Evolutionary conservation across 2,329 filamentous ascomycete genomes (phyloP).

Genomic region (Lachnellula cervina): DNA sequence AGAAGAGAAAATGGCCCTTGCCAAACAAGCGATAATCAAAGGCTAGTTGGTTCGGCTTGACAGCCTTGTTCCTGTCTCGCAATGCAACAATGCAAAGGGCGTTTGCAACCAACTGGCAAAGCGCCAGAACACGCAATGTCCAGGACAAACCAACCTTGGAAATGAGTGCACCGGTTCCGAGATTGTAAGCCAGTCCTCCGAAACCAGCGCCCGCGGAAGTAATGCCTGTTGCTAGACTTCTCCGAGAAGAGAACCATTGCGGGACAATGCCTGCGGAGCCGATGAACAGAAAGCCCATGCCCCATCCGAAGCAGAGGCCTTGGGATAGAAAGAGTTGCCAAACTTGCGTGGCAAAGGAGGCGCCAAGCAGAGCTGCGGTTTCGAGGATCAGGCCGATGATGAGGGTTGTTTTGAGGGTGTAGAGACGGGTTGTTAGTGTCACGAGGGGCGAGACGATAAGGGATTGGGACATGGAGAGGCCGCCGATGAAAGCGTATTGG

Average conservation of each 20-base stretch:
- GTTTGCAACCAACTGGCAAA: conserved; percentile 5
- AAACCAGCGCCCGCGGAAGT: conserved; percentile 49
- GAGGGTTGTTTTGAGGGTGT: too few relatives aligned
- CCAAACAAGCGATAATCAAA: conserved; percentile 29
- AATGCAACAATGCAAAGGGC: conserved; percentile 5
- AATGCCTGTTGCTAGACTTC: conserved; percentile 52
- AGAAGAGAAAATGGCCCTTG: conserved; percentile 33
- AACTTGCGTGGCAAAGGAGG: conserved; percentile 60
- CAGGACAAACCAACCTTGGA: conserved; percentile 44
- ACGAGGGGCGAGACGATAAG: too few relatives aligned
- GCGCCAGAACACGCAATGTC: conserved; percentile 44
- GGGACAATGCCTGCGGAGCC: conserved; percentile 59
- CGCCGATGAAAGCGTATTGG: too few relatives aligned
- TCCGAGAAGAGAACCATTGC: conserved; percentile 52
- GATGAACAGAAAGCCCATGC: conserved; percentile 67
- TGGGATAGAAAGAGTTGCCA: conserved; percentile 74
- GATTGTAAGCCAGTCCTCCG: conserved; percentile 47
- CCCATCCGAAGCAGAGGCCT: conserved; percentile 66
- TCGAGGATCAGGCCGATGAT: conserved; percentile 40
- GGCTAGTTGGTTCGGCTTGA: conserved; percentile 6
- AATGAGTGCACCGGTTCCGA: conserved; percentile 49
- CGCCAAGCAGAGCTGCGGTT: conserved; percentile 59
- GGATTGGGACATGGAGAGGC: too few relatives aligned
- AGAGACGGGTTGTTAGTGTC: too few relatives aligned
- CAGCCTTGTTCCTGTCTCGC: conserved; percentile 10